Evolutionary conservation across 2,329 filamentous ascomycete species (phyloP).

Genomic region (Stagonosporopsis vannaccii): DNA sequence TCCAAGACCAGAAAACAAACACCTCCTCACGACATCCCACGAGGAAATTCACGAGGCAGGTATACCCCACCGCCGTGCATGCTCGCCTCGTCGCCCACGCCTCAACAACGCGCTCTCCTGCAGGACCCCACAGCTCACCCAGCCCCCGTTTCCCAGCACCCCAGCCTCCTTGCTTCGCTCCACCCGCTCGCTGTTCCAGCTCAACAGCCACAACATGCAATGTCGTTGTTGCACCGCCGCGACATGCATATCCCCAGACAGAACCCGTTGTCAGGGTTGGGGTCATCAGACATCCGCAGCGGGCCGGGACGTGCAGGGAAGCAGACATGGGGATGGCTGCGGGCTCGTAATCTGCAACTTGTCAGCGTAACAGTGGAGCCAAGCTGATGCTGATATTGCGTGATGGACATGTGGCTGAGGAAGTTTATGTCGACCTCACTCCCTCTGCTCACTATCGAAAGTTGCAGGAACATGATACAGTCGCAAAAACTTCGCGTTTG

Average conservation of each 20-base stretch:
- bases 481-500: not conserved
- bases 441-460: too few relatives aligned
- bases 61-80: not conserved
- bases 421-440: conserved; percentile 20
- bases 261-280: not conserved
- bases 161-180: conserved; percentile 10
- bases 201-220: not conserved
- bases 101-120: conserved; percentile 12
- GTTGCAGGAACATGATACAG: too few relatives aligned
- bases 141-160: too few relatives aligned
- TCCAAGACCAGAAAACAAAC: not conserved
- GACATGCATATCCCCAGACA: conserved; percentile 1
- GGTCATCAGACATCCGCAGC: conserved; percentile 13
- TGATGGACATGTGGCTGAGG: conserved; percentile 16
- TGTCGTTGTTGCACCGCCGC: not conserved
- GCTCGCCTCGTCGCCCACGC: conserved; percentile 3
- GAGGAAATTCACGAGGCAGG: not conserved
- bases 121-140: not conserved
- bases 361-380: conserved; percentile 18
- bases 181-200: not conserved
- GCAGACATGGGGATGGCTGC: not conserved
- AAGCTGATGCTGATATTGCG: conserved; percentile 12
- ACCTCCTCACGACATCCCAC: not conserved
- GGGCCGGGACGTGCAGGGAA: conserved; percentile 13
- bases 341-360: conserved; percentile 7